Base-by-base conservation (phyloP, 1,139 yeast species). In the Debaryomyces udenii region DNA sequence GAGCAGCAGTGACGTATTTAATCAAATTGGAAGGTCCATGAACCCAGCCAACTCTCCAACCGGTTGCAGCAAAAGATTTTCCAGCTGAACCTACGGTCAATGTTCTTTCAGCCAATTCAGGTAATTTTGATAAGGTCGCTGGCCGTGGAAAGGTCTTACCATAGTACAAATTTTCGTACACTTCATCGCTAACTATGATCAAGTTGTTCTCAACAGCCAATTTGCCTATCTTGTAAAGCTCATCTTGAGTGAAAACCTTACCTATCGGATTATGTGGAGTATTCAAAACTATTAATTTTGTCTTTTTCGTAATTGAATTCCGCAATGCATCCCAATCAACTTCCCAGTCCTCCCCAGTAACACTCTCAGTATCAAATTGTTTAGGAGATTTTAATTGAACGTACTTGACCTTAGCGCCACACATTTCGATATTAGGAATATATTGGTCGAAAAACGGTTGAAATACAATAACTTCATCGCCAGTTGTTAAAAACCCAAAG, bases 211-310 rank as follows among this genome's bases (percentile, higher is more conserved):
- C 80, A 37, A 90, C 87, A 37, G 95, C 95, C 41, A 93, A 63
- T 43, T 84, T 68, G 31, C 98, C 99, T 52, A 93, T 80, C 51
- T 74, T 71, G 13, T 66, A 61, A 52, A 93, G 74, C 64, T 93
- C 99, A 28, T 78, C 82, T 41, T 74, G 76, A 43, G 84, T 80
- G 64, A 89, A 86, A 24, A 91, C 83, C 61, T 93, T 93, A 33
- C 99, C 99, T 48, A 91, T 80, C 23, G 99, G 99, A 61, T 93
- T 93, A 66, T 93, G 98, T 4, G 99, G 99, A 9, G 96, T 83
- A 67, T 93, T 93, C 48, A 93, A 65, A 30, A 93, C 89, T 48
- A 93, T 80, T 68, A 91, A 77, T 60, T 88, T 91, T 10, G 99
- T 93, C 56, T 80, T 83, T 16, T 76, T 68, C 27, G 83, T 79